A percentile compares a stretch with the other conserved stretches of the same genome.
These are phyloP conservation scores for Chenopodium album DNA, from an alignment of 148 eudicot species.

Conservation along the genomic window DNA sequence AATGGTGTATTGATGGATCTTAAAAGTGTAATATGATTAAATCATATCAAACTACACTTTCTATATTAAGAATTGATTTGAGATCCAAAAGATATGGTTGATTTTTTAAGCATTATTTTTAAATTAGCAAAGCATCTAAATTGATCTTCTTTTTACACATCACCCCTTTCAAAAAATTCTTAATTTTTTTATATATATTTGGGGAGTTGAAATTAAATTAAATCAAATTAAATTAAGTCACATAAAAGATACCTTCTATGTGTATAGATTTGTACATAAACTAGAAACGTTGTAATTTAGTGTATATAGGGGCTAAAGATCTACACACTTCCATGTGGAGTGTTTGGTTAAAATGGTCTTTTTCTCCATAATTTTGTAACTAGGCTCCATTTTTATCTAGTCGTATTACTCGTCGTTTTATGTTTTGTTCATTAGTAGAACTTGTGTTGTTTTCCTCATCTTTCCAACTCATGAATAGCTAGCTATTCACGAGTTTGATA, in stretches of 20 bases:
- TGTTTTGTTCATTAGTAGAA: not conserved
- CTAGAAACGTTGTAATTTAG: not conserved
- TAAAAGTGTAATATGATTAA: too few species aligned
- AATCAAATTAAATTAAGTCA: too few species aligned
- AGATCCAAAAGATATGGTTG: too few species aligned
- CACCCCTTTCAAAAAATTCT: not conserved
- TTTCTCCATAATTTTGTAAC: not conserved
- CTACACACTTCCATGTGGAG: not conserved
- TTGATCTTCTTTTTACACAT: not conserved
- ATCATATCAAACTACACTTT: too few species aligned
- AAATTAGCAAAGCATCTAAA: not conserved
- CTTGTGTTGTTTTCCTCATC: not conserved
- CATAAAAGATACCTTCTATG: not conserved
- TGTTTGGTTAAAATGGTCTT: conserved; percentile 1
- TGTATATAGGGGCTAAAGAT: not conserved
- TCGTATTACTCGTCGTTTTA: not conserved
- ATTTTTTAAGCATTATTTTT: too few species aligned
- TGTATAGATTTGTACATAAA: not conserved
- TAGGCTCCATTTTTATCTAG: not conserved
- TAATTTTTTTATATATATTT: not conserved
- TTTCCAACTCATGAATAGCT: not conserved
- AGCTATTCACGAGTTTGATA: not conserved
- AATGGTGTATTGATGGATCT: too few species aligned
- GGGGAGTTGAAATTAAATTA: not conserved
- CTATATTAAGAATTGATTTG: too few species aligned